phyloP scores from a whole-genome alignment of 352 stramenopile species.

The Pythium myriotylum region DNA sequence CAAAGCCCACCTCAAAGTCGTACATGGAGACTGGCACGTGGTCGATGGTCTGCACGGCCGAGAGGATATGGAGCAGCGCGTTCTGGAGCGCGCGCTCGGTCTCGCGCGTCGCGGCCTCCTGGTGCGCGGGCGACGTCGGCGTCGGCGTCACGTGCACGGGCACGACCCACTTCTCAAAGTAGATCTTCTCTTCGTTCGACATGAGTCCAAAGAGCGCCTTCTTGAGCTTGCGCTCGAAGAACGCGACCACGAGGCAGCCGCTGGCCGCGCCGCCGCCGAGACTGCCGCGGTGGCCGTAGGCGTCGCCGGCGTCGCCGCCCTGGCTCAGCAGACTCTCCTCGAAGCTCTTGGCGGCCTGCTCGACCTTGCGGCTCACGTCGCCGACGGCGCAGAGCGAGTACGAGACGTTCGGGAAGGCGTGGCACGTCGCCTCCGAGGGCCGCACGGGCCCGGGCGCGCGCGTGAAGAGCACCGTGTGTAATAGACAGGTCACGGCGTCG shows the following conservation, averaged over 20 bases:
- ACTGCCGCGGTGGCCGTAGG: constrained; percentile 27
- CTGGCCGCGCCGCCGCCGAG: constrained; percentile 18
- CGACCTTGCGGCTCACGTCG: constrained; percentile 80
- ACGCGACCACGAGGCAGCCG: constrained; percentile 67
- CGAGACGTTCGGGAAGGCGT: constrained; percentile 72
- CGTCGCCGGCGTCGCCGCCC: constrained; percentile 20
- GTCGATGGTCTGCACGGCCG: constrained; percentile 75
- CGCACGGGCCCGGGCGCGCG: constrained; percentile 70
- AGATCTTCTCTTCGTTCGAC: constrained; percentile 83
- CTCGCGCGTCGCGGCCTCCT: constrained; percentile 53
- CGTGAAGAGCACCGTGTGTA: constrained; percentile 86
- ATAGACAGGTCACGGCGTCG: constrained; percentile 65
- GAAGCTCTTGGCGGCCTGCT: constrained; percentile 62
- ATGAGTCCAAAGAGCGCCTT: constrained; percentile 84
- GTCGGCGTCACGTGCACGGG: constrained; percentile 60
- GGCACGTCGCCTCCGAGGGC: constrained; percentile 74
- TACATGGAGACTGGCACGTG: constrained; percentile 85
- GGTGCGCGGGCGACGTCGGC: constrained; percentile 45
- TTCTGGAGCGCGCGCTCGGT: constrained; percentile 73
- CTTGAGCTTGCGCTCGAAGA: constrained; percentile 84
- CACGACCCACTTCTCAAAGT: constrained; percentile 87
- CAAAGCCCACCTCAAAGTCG: constrained; percentile 65
- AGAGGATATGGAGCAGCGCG: constrained; percentile 70
- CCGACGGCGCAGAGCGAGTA: constrained; percentile 79
- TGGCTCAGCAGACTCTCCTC: constrained; percentile 47